Percentiles rank a stretch among this genome's conserved stretches.
Evolutionary conservation across 352 stramenopile genomes (phyloP).

Genomic region (Phytophthora boehmeriae): DNA sequence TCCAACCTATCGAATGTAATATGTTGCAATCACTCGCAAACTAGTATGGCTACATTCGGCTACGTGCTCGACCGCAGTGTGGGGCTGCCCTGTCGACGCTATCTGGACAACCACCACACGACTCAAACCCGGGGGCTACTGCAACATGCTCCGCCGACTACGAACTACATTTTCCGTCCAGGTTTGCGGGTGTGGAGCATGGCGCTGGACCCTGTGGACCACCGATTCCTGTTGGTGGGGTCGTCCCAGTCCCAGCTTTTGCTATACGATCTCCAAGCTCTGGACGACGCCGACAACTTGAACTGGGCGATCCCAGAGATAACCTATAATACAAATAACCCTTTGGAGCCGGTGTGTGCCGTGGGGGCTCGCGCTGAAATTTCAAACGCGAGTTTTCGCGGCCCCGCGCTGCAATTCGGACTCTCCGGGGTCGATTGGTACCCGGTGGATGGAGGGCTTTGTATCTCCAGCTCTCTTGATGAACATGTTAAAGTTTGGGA

Average conservation of each 20-base stretch:
- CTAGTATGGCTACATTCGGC: slow-evolving; percentile 40
- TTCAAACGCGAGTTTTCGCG: background rate
- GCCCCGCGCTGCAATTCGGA: slow-evolving; percentile 49
- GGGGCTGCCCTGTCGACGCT: slow-evolving; percentile 44
- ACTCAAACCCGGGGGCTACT: slow-evolving; percentile 32
- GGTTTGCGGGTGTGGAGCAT: slow-evolving; percentile 69
- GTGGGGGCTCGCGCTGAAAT: slow-evolving; percentile 16
- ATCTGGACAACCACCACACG: slow-evolving; percentile 45
- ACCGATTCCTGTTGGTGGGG: slow-evolving; percentile 65
- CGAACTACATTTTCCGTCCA: slow-evolving; percentile 68
- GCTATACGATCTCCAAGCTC: slow-evolving; percentile 61
- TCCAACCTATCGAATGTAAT: background rate
- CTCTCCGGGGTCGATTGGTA: slow-evolving; percentile 89
- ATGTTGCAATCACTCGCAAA: background rate
- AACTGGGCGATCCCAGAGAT: background rate
- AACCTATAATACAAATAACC: slow-evolving; percentile 41
- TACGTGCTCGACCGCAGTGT: slow-evolving; percentile 64
- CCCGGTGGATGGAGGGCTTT: slow-evolving; percentile 81
- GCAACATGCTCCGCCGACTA: slow-evolving; percentile 17
- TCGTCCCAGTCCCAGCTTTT: slow-evolving; percentile 62
- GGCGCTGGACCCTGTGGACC: slow-evolving; percentile 60
- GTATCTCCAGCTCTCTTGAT: slow-evolving; percentile 78
- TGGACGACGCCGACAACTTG: slow-evolving; percentile 42
- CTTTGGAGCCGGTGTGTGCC: slow-evolving; percentile 33
- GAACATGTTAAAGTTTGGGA: slow-evolving; percentile 80